A percentile compares a stretch with the other conserved stretches of the same genome.
Evolutionary conservation across 768 basidiomycete species (phyloP).

Genomic region (Agaricus sinodeliciosus): DNA sequence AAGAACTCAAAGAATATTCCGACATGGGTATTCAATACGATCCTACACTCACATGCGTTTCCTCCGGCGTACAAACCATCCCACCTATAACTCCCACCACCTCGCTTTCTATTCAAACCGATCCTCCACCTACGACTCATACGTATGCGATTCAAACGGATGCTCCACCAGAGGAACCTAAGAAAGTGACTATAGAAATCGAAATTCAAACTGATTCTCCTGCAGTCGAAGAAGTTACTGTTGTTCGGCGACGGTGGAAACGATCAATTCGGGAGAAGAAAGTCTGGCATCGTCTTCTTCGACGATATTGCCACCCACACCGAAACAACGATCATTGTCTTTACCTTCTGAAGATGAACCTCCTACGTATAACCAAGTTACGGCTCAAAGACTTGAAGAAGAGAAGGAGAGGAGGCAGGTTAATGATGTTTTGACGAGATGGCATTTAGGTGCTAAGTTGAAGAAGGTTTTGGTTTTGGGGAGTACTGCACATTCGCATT

Average conservation of each 20-base stretch:
- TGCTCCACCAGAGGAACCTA: conserved; percentile 23
- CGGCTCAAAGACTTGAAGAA: conserved; percentile 41
- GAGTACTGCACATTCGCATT: neutral
- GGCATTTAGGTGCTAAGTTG: conserved; percentile 57
- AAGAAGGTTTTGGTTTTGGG: conserved; percentile 9
- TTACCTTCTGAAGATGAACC: conserved; percentile 35
- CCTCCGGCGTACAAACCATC: conserved; percentile 54
- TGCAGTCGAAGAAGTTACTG: conserved; percentile 20
- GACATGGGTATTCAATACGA: conserved; percentile 74
- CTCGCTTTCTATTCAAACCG: conserved; percentile 55
- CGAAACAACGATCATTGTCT: conserved; percentile 34
- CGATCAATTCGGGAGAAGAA: conserved; percentile 42
- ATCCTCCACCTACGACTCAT: conserved; percentile 24
- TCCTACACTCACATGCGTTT: conserved; percentile 39
- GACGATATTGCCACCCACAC: conserved; percentile 65
- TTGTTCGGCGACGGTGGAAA: conserved; percentile 33
- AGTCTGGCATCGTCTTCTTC: conserved; percentile 69
- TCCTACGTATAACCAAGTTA: conserved; percentile 64
- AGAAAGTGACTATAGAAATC: conserved; percentile 38
- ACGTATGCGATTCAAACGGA: conserved; percentile 26
- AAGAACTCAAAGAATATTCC: conserved; percentile 69
- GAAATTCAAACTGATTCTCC: conserved; percentile 58
- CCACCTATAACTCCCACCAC: conserved; percentile 39
- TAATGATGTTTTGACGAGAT: conserved; percentile 56
- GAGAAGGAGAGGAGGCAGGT: conserved; percentile 46